Evolutionary conservation across 2,329 filamentous ascomycete genomes (phyloP).

Genomic region (Cladosporium sp.): DNA sequence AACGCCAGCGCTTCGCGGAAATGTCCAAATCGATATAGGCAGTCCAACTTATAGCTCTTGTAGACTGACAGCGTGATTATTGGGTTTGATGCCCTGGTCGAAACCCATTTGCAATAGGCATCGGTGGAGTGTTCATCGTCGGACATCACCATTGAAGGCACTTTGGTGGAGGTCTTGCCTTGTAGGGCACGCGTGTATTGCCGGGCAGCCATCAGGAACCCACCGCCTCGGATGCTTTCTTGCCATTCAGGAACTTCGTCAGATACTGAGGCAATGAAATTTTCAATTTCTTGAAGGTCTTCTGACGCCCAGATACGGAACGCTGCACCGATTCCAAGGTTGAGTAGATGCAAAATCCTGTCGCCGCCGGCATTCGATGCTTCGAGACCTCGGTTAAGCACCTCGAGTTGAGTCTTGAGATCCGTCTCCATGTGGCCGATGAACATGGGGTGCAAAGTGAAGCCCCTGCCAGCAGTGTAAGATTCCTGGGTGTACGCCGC

Average conservation of each 20-base stretch:
- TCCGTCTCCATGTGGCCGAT: slow-evolving; percentile 68
- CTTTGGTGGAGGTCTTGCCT: slow-evolving; percentile 64
- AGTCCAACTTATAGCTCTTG: slow-evolving; percentile 53
- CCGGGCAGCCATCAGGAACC: slow-evolving; percentile 64
- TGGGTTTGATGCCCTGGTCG: slow-evolving; percentile 55
- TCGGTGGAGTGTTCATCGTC: slow-evolving; percentile 65
- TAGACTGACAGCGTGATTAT: slow-evolving; percentile 68
- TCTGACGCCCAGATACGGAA: slow-evolving; percentile 70
- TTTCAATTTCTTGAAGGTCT: slow-evolving; percentile 68
- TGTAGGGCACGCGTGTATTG: slow-evolving; percentile 70
- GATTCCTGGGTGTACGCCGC: slow-evolving; percentile 61
- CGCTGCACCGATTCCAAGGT: slow-evolving; percentile 66
- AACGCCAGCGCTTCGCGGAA: slow-evolving; percentile 44
- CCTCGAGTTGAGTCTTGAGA: slow-evolving; percentile 57
- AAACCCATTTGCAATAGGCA: slow-evolving; percentile 55
- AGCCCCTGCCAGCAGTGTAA: slow-evolving; percentile 66
- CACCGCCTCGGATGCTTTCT: slow-evolving; percentile 69
- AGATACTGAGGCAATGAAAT: slow-evolving; percentile 69
- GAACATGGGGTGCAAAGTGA: slow-evolving; percentile 69
- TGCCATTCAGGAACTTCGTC: slow-evolving; percentile 74
- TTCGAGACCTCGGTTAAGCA: slow-evolving; percentile 67
- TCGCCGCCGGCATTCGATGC: slow-evolving; percentile 67
- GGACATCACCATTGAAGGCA: slow-evolving; percentile 60
- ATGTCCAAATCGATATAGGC: slow-evolving; percentile 47
- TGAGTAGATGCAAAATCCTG: slow-evolving; percentile 69